These are phyloP conservation scores for Cladorrhinum sp. DNA, from an alignment of 2,329 filamentous ascomycete species.

Conservation along the genomic window DNA sequence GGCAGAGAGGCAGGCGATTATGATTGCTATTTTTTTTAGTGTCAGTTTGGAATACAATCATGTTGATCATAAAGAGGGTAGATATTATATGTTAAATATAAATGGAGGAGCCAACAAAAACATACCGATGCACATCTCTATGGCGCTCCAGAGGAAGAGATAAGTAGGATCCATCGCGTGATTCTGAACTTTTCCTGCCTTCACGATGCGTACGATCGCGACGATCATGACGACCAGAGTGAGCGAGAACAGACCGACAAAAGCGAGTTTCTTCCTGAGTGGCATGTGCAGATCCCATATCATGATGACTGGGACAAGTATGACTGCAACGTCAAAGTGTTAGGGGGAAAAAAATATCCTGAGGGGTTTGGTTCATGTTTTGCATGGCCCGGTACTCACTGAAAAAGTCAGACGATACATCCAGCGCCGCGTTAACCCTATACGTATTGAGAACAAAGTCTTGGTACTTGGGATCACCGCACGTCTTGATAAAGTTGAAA, in stretches of 20 bases:
- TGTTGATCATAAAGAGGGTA: no score
- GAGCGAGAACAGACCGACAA: constrained; percentile 14
- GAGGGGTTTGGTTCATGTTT: no score
- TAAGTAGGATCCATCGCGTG: constrained; percentile 4
- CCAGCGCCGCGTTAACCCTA: constrained; percentile 10
- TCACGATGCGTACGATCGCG: constrained; percentile 13
- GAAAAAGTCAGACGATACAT: constrained; percentile 17
- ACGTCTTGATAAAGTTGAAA: not conserved
- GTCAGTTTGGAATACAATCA: not conserved
- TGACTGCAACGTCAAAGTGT: no score
- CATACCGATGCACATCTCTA: constrained; percentile 5
- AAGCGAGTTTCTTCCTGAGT: constrained; percentile 8
- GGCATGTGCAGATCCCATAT: constrained; percentile 13
- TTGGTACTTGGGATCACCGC: not conserved
- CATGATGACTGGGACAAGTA: constrained; percentile 9
- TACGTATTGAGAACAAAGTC: not conserved
- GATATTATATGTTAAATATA: no score
- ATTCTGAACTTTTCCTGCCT: not conserved
- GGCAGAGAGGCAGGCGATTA: constrained; percentile 12
- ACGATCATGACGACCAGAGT: constrained; percentile 12
- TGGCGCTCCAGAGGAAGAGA: constrained; percentile 4
- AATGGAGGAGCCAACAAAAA: not conserved
- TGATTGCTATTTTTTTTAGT: constrained; percentile 1
- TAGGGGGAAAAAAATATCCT: no score
- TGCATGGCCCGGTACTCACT: no score